Base-by-base conservation (phyloP, 2,329 filamentous ascomycete genomes). In the Beauveria sp. region DNA sequence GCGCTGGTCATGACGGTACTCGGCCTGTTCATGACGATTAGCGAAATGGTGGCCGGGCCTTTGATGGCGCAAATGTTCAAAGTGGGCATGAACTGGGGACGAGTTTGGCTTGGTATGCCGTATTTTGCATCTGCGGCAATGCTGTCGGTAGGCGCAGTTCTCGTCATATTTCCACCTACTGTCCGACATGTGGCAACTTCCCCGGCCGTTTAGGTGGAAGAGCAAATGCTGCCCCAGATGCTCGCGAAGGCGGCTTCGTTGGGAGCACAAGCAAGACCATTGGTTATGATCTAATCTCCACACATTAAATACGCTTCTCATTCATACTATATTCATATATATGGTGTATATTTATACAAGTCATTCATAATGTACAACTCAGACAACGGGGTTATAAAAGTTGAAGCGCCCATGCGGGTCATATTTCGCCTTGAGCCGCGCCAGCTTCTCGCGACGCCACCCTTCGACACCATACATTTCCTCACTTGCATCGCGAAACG, bases 401-500 rank as follows among this genome's bases (percentile, higher is more conserved):
- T 34, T 34, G 0, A 34, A 34, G 30, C 30, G 30, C n/a, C 72
- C 68, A 8, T 70, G 52, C 5, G 75, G 78, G 63, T 81, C 79
- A 63, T 78, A 81, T 63, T 73, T 73, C 40, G 68, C 63, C 73
- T 81, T 82, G 65, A 81, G 66, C 18, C 65, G 66, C 63, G 67
- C 70, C 66, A 82, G 70, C 61, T 72, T 75, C 61, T 75, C 69
- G 65, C 77, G 69, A 18, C 80, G 72, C 77, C 79, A 81, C 59
- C 66, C 57, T 58, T 81, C 80, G 57, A 71, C 71, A 16, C 79
- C 80, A 65, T 83, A 83, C 6, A 68, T 68, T 52, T 69, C 60
- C 1, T 69, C 64, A 2, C 67, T 67, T 67, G 80, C 77, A 7
- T 75, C 70, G 1, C 78, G 72, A 59, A 73, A 72, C 0, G 78